Percentiles rank a stretch among this genome's conserved stretches.
Conservation (phyloP, 306 rosid species). For the Rubus parviflorus region DNA sequence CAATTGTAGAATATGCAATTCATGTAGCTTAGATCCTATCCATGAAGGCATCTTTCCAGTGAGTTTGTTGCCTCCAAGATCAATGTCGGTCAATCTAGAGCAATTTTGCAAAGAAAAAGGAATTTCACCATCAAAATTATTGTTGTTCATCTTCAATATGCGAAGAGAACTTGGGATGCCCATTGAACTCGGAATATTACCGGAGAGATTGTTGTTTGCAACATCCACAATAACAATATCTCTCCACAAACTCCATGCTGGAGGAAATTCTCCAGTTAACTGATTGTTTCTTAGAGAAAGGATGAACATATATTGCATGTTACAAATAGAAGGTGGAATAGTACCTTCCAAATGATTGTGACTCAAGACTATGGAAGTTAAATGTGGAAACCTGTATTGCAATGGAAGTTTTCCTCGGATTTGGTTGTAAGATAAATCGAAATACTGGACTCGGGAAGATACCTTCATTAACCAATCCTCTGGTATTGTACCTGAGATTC, state of each 20-base stretch:
- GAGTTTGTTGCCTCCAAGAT: slow-evolving; percentile 6
- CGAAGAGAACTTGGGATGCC: not conserved
- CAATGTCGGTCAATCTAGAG: not conserved
- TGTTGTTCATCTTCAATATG: not conserved
- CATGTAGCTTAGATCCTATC: not conserved
- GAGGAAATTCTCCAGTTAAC: not conserved
- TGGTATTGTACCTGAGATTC: not conserved
- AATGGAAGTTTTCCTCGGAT: not conserved
- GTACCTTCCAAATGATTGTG: not conserved
- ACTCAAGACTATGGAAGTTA: not conserved
- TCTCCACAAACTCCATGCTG: not conserved
- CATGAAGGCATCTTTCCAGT: not conserved
- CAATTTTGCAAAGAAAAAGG: not conserved
- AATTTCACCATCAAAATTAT: not conserved
- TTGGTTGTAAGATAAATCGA: not conserved
- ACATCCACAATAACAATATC: not conserved
- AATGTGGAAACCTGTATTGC: not conserved
- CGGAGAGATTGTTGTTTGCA: not conserved
- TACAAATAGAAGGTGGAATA: not conserved
- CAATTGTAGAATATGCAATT: not conserved
- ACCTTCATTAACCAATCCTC: not conserved
- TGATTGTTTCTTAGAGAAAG: not conserved
- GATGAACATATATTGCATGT: rapidly evolving
- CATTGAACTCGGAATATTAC: not conserved
- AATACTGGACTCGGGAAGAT: not conserved